Evolutionary conservation across 805 yeast genomes (phyloP).

Genomic region (Saccharomycopsis lassenensis): DNA sequence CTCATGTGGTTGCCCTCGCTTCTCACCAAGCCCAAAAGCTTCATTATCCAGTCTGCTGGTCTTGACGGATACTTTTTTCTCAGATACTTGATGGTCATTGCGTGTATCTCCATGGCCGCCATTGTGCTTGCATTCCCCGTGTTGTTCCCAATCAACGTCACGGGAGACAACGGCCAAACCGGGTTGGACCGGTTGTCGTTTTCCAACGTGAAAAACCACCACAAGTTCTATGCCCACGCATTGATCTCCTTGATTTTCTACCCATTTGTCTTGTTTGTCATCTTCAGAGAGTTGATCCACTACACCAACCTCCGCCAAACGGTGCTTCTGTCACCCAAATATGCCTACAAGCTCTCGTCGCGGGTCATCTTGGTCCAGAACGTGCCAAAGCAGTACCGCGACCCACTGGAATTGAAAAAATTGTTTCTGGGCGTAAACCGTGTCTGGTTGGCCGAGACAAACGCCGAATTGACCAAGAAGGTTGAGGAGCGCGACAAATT

Average conservation of each 20-base stretch:
- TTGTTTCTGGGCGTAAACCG: constrained; percentile 74
- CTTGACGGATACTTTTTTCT: constrained; percentile 89
- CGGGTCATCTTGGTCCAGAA: constrained; percentile 78
- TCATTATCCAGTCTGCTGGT: constrained; percentile 78
- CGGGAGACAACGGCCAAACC: constrained; percentile 43
- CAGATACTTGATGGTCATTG: constrained; percentile 57
- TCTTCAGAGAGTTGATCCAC: constrained; percentile 75
- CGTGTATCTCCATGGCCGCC: constrained; percentile 43
- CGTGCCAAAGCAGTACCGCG: constrained; percentile 64
- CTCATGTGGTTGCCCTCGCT: constrained; percentile 61
- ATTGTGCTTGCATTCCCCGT: constrained; percentile 48
- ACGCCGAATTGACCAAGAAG: constrained; percentile 39
- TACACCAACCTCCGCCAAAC: constrained; percentile 70
- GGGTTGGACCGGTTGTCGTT: constrained; percentile 75
- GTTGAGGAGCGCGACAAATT: constrained; percentile 50
- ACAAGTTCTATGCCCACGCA: constrained; percentile 79
- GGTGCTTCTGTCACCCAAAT: constrained; percentile 69
- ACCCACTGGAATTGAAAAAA: constrained; percentile 61
- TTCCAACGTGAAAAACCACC: constrained; percentile 51
- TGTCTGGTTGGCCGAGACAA: constrained; percentile 66
- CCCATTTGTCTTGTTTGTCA: constrained; percentile 54
- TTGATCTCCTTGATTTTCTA: constrained; percentile 72
- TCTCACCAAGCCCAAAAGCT: constrained; percentile 55
- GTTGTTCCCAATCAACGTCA: constrained; percentile 75
- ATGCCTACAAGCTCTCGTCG: constrained; percentile 62